A percentile compares a stretch with the other conserved stretches of the same genome.
Evolutionary conservation across 164 flowering plant species (phyloP).

Genomic region (Vitis cinerea): DNA sequence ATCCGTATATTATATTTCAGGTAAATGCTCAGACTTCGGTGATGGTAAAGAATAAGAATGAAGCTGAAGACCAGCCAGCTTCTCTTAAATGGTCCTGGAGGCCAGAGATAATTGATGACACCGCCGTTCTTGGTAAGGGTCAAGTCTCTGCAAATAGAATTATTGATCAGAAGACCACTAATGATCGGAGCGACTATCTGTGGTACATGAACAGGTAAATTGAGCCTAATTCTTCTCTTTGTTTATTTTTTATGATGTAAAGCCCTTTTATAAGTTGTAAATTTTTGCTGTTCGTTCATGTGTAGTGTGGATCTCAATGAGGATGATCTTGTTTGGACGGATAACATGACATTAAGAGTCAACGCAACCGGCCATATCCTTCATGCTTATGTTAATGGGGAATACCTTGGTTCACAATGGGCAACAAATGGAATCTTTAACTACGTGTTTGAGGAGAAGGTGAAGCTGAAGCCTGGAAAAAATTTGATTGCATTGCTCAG

Average conservation of each 20-base stretch:
- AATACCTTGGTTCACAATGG: conserved; percentile 51
- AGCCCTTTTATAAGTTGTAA: too few relatives aligned
- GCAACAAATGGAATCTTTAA: conserved; percentile 17
- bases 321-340: conserved; percentile 33
- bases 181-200: conserved; percentile 64
- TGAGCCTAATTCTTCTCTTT: background rate
- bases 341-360: conserved; percentile 41
- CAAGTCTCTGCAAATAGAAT: conserved; percentile 18
- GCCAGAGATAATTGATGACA: conserved; percentile 31
- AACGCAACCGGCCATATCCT: conserved; percentile 59
- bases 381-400: conserved; percentile 64
- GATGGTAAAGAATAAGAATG: conserved; percentile 39
- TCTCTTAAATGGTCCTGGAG: conserved; percentile 61
- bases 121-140: conserved; percentile 34
- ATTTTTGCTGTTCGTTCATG: background rate
- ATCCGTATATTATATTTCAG: conserved; percentile 11
- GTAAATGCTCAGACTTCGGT: conserved; percentile 47
- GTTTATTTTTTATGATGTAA: too few relatives aligned
- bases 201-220: conserved; percentile 81
- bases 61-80: conserved; percentile 32
- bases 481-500: conserved; percentile 60
- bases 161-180: conserved; percentile 53
- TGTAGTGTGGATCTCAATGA: conserved; percentile 29
- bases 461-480: conserved; percentile 35
- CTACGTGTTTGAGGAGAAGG: conserved; percentile 28